phyloP scores from a whole-genome alignment of 768 basidiomycete genomes.

The Lentinula guzmanii region DNA sequence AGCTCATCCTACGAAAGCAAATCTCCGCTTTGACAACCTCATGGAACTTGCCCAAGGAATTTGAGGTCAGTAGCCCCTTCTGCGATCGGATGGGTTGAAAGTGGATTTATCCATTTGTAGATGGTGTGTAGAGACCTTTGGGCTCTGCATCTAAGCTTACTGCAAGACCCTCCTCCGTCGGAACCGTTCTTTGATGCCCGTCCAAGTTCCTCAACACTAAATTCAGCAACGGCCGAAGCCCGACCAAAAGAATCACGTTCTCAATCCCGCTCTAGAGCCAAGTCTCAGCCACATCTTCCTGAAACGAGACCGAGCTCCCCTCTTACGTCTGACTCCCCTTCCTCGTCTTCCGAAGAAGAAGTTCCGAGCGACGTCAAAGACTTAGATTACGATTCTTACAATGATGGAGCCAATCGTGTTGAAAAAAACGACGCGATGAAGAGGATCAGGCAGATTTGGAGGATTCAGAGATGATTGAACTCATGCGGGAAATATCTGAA shows the following conservation, averaged over 20 bases:
- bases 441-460: conserved; percentile 12
- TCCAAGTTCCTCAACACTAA: background rate
- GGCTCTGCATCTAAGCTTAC: conserved; percentile 62
- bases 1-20: conserved; percentile 77
- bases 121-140: conserved; percentile 75
- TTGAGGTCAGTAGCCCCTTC: conserved; percentile 51
- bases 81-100: background rate
- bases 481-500: conserved; percentile 39
- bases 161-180: conserved; percentile 52
- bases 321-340: background rate
- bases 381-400: conserved; percentile 8
- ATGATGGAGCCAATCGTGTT: conserved; percentile 6
- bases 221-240: conserved; percentile 26
- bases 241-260: background rate
- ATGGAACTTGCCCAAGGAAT: conserved; percentile 75
- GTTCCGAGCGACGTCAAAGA: conserved; percentile 8
- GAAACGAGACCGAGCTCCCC: background rate
- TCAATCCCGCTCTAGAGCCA: background rate
- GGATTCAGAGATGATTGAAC: conserved; percentile 34
- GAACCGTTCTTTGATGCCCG: conserved; percentile 34
- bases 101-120: conserved; percentile 26
- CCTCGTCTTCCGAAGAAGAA: conserved; percentile 17
- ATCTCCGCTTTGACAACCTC: conserved; percentile 47
- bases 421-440: conserved; percentile 11
- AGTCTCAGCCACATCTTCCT: background rate